Percentiles rank a stretch among this genome's conserved stretches.
Conservation (phyloP, 768 basidiomycete species). For the Serendipita indica region DNA sequence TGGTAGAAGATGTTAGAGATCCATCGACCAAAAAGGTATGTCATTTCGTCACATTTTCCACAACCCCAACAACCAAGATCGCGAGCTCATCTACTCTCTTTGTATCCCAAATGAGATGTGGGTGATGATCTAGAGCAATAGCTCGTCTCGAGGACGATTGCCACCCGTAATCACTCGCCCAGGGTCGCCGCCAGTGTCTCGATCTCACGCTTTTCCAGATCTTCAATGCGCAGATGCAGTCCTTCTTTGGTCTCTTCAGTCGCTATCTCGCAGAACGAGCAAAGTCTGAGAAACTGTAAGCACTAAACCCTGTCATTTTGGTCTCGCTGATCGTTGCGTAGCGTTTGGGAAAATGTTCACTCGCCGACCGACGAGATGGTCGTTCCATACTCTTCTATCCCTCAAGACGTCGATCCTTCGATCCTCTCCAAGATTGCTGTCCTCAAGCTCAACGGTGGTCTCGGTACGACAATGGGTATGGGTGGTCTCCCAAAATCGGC, state of each 20-base stretch:
- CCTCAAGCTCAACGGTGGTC: slow-evolving; percentile 88
- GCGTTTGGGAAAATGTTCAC: slow-evolving; percentile 82
- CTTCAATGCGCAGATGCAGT: slow-evolving; percentile 92
- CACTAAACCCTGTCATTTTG: slow-evolving; percentile 17
- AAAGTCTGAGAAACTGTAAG: slow-evolving; percentile 73
- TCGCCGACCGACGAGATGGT: slow-evolving; percentile 78
- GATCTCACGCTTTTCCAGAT: slow-evolving; percentile 31
- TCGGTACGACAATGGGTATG: slow-evolving; percentile 84
- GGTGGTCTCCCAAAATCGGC: slow-evolving; percentile 76
- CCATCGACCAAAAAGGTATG: slow-evolving; percentile 65
- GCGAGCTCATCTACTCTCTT: neutral
- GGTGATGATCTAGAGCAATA: neutral
- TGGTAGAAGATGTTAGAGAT: slow-evolving; percentile 77
- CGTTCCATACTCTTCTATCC: slow-evolving; percentile 63
- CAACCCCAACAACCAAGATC: too few relatives aligned
- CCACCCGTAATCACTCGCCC: slow-evolving; percentile 8
- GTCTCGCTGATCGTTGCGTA: slow-evolving; percentile 20
- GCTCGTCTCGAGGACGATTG: slow-evolving; percentile 17
- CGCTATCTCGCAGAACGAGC: slow-evolving; percentile 85
- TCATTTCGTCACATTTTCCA: neutral
- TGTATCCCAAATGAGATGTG: neutral
- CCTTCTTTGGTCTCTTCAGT: slow-evolving; percentile 91
- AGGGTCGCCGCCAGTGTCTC: neutral
- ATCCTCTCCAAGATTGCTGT: slow-evolving; percentile 87
- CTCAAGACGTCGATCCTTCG: slow-evolving; percentile 38